Evolutionary conservation across 2,329 filamentous ascomycete genomes (phyloP).

Genomic region (Parasarocladium wereldwijsianum): DNA sequence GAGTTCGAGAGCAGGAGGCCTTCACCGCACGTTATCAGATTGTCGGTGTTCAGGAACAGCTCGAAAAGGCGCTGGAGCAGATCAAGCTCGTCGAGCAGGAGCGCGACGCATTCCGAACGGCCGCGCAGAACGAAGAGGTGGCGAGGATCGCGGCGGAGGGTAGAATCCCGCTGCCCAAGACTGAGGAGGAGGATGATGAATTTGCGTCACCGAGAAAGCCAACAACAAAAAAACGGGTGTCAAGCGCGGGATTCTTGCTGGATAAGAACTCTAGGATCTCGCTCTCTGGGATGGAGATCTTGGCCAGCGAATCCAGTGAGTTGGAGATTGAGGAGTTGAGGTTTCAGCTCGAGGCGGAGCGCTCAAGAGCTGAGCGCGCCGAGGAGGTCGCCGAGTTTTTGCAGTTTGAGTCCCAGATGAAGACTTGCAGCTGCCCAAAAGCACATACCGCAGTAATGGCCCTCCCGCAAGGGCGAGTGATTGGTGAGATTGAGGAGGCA

Average conservation of each 20-base stretch:
- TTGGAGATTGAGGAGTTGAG: constrained; percentile 43
- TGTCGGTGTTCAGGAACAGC: constrained; percentile 49
- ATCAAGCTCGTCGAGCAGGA: constrained; percentile 57
- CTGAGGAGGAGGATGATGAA: constrained; percentile 40
- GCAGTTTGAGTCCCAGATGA: constrained; percentile 57
- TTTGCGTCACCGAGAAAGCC: constrained; percentile 45
- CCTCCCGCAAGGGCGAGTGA: not conserved
- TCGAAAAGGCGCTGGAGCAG: constrained; percentile 47
- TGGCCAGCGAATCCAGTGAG: constrained; percentile 39
- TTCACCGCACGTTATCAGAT: constrained; percentile 53
- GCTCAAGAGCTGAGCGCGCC: constrained; percentile 51
- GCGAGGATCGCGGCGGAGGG: constrained; percentile 59
- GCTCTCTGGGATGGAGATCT: constrained; percentile 32
- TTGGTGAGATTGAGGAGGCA: constrained; percentile 6
- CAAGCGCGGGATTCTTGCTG: constrained; percentile 7
- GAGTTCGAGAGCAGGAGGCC: constrained; percentile 51
- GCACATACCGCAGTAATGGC: constrained; percentile 7
- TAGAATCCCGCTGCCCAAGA: constrained; percentile 46
- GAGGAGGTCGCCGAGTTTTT: constrained; percentile 64
- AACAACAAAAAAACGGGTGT: constrained; percentile 7
- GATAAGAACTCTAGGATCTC: constrained; percentile 23
- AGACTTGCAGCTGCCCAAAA: constrained; percentile 47
- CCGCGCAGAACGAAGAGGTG: constrained; percentile 59
- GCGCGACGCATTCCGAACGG: constrained; percentile 58
- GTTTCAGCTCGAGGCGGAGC: constrained; percentile 39